Conservation (phyloP, 2,329 filamentous ascomycete genomes). For the Coniella lustricola region DNA sequence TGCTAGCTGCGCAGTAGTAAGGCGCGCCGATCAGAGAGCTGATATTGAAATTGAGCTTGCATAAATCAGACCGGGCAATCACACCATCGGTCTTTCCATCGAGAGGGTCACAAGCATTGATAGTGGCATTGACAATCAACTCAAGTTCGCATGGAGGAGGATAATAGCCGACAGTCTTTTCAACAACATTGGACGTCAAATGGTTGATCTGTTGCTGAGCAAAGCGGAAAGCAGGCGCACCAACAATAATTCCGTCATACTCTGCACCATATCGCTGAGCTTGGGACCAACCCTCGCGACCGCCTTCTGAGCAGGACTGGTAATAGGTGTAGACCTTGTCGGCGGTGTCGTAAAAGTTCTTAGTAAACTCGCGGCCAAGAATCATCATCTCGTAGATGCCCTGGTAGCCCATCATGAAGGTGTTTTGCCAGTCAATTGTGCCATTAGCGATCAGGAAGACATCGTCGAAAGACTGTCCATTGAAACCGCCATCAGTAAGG, state of each 20-base stretch:
- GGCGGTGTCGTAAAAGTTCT: constrained; percentile 29
- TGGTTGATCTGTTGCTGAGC: constrained; percentile 31
- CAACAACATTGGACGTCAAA: constrained; percentile 25
- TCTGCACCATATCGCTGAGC: constrained; percentile 41
- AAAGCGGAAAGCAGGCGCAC: constrained; percentile 29
- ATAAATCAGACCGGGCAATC: constrained; percentile 32
- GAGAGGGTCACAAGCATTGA: constrained; percentile 46
- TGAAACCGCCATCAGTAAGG: background rate
- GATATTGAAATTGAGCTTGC: constrained; percentile 28
- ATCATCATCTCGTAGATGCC: constrained; percentile 44
- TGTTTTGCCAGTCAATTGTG: constrained; percentile 41
- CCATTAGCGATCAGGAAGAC: constrained; percentile 37
- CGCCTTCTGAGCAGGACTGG: constrained; percentile 47
- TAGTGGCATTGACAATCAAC: constrained; percentile 47
- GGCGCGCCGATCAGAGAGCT: constrained; percentile 25
- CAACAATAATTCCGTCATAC: constrained; percentile 45
- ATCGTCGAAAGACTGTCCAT: background rate
- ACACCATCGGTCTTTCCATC: constrained; percentile 50
- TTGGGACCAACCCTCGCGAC: constrained; percentile 43
- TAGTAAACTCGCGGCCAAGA: constrained; percentile 37
- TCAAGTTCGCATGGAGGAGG: constrained; percentile 38
- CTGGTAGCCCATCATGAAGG: constrained; percentile 44
- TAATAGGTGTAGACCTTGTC: constrained; percentile 33
- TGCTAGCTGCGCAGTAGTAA: constrained; percentile 27
- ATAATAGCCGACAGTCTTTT: constrained; percentile 34